Conservation (phyloP, 495 filamentous ascomycete species). For the Beverwykella pulmonaria region DNA sequence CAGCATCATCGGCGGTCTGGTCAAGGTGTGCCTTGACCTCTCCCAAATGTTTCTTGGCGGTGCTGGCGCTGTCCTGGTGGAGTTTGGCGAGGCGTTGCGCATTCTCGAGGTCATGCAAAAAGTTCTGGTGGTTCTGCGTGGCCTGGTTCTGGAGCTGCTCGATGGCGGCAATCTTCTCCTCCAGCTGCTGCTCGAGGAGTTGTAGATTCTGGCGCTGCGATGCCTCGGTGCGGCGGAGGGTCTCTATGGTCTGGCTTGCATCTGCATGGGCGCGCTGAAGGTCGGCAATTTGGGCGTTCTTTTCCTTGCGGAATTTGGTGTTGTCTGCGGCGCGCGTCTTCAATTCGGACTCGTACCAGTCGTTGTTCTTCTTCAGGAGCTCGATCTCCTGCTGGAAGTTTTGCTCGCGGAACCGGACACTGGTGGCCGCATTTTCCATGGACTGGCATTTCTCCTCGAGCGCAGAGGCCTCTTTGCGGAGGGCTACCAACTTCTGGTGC, state of each 20-base stretch:
- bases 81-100: slow-evolving; percentile 79
- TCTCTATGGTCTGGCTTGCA: slow-evolving; percentile 70
- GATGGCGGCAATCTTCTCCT: slow-evolving; percentile 77
- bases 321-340: slow-evolving; percentile 85
- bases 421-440: slow-evolving; percentile 73
- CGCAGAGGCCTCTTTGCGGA: slow-evolving; percentile 75
- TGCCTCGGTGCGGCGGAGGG: slow-evolving; percentile 75
- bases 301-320: slow-evolving; percentile 92
- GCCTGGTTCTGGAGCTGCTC: slow-evolving; percentile 83
- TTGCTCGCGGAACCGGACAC: slow-evolving; percentile 84
- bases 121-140: slow-evolving; percentile 75
- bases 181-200: slow-evolving; percentile 81
- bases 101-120: slow-evolving; percentile 79
- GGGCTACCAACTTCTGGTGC: slow-evolving; percentile 82
- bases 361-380: slow-evolving; percentile 79
- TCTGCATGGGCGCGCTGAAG: slow-evolving; percentile 90
- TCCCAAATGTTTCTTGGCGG: slow-evolving; percentile 75
- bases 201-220: slow-evolving; percentile 76
- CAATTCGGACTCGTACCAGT: slow-evolving; percentile 87
- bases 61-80: slow-evolving; percentile 79
- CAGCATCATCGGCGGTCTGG: slow-evolving; percentile 75
- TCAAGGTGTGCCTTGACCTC: slow-evolving; percentile 79
- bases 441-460: slow-evolving; percentile 81
- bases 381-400: slow-evolving; percentile 86
- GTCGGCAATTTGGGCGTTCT: slow-evolving; percentile 79